Base-by-base conservation (phyloP, 2,329 filamentous ascomycete genomes). In the Paramyrothecium roridum region DNA sequence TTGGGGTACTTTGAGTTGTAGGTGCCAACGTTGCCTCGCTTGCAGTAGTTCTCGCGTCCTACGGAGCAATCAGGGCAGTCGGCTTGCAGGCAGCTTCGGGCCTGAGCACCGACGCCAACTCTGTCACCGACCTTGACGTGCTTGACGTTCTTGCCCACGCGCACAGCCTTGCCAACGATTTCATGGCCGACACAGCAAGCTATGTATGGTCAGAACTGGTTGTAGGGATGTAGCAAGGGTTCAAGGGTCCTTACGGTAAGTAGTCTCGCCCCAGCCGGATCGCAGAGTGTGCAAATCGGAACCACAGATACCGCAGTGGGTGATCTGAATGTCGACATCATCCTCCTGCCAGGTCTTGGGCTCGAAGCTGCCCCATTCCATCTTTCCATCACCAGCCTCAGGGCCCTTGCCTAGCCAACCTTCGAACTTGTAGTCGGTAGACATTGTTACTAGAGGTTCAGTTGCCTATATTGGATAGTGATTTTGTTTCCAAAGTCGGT, bases 261-360 rank as follows among this genome's bases (percentile, higher is more conserved):
- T 62, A 7, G 71, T 73, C 45, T 66, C 61, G 21, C 51, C 66
- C 77, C 77, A 80, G 53, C 76, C 82, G 12, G 78, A 81, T 45
- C 77, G 74, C 7, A 85, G 72, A 12, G 73, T 78, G 71, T 86
- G 82, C 51, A 85, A 51, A 61, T 86, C 83, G 1, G 76, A 79
- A 47, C 81, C 83, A 67, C 84, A 87, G 63, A 87, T 78, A 58
- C 84, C 84, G 66, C 83, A 86, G 71, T 86, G 83, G 3, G 80
- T 78, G 61, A 88, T 71, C 66, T 81, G 73, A 62, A 87, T 83
- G 66, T 87, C 84, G 55, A 87, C 72, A 61, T 86, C 82, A 50
- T 76, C 79, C 65, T 86, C 83, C 49, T 82, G 78, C 80, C 82
- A 86, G 34, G 71, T 70, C 73, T 86, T 86, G 48, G 83, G 83